Evolutionary conservation across 495 filamentous ascomycete genomes (phyloP).

Genomic region (Xylaria palmicola): DNA sequence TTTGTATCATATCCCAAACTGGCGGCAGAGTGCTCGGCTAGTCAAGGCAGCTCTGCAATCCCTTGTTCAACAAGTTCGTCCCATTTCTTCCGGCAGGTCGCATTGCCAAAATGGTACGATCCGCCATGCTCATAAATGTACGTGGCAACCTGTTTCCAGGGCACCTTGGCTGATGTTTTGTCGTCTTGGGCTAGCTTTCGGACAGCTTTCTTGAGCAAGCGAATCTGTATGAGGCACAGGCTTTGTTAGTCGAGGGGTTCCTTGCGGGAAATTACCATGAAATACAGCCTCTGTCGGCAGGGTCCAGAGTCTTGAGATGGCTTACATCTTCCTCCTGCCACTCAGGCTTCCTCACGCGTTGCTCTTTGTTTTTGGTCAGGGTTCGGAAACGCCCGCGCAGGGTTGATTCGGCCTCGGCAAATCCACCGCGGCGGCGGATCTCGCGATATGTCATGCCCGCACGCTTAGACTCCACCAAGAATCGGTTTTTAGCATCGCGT

Average conservation of each 20-base stretch:
- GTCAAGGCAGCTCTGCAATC: constrained; percentile 9
- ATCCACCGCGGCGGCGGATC: constrained; percentile 64
- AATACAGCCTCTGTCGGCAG: background rate
- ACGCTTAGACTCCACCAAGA: constrained; percentile 62
- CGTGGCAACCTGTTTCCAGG: constrained; percentile 80
- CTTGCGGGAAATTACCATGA: background rate
- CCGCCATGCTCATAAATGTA: constrained; percentile 71
- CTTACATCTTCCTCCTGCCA: constrained; percentile 79
- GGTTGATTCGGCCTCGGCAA: constrained; percentile 82
- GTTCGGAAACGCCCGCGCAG: constrained; percentile 77
- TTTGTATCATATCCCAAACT: background rate
- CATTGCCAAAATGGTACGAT: constrained; percentile 80
- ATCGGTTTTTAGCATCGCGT: constrained; percentile 53
- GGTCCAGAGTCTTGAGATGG: constrained; percentile 14
- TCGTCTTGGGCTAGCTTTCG: constrained; percentile 34
- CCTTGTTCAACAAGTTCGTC: constrained; percentile 43
- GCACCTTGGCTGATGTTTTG: constrained; percentile 50
- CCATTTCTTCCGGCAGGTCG: constrained; percentile 88
- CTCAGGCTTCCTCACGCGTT: constrained; percentile 73
- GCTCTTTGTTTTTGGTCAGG: constrained; percentile 71
- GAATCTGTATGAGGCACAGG: constrained; percentile 35
- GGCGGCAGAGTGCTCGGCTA: background rate
- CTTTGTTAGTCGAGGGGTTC: constrained; percentile 13
- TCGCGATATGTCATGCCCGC: constrained; percentile 76
- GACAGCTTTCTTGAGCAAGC: constrained; percentile 50